A percentile compares a stretch with the other conserved stretches of the same genome.
phyloP scores from a whole-genome alignment of 495 filamentous ascomycete genomes.

The Staphylotrichum tortipilum region DNA sequence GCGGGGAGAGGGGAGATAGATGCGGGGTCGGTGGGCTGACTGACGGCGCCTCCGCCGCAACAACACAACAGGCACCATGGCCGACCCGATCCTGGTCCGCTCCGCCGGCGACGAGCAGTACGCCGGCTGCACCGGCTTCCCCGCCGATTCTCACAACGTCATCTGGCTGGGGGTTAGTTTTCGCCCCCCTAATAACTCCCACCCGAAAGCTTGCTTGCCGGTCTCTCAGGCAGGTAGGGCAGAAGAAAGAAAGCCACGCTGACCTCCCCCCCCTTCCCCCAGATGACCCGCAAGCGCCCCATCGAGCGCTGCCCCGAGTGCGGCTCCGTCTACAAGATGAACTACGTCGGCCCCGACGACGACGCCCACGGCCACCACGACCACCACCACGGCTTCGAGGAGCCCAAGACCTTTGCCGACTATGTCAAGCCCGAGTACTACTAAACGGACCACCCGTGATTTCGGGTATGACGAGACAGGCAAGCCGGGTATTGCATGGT shows the following conservation, averaged over 20 bases:
- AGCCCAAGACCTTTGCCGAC: conserved; percentile 90
- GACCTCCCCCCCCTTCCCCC: not conserved
- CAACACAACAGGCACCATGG: conserved; percentile 61
- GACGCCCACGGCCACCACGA: conserved; percentile 48
- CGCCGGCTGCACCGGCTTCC: conserved; percentile 89
- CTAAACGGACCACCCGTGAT: conserved; percentile 38
- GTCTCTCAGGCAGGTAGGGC: too few relatives aligned
- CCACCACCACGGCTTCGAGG: conserved; percentile 51
- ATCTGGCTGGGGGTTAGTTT: conserved; percentile 86
- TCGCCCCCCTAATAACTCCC: too few relatives aligned
- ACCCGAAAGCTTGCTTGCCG: too few relatives aligned
- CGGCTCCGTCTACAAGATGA: conserved; percentile 91
- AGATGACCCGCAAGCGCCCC: conserved; percentile 85
- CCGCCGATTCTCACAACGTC: conserved; percentile 82
- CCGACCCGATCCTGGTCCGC: conserved; percentile 81
- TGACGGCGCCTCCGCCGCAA: conserved; percentile 1
- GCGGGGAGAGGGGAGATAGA: not conserved
- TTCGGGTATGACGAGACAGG: not conserved
- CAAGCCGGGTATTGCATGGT: too few relatives aligned
- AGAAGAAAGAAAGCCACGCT: conserved; percentile 1
- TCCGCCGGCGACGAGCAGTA: conserved; percentile 94
- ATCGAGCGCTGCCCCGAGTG: conserved; percentile 92
- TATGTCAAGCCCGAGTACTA: conserved; percentile 87
- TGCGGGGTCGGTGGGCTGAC: not conserved
- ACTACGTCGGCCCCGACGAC: conserved; percentile 79